Percentiles rank a stretch among this genome's conserved stretches.
Conservation (phyloP, 352 stramenopile species). For the Phytophthora meadii region DNA sequence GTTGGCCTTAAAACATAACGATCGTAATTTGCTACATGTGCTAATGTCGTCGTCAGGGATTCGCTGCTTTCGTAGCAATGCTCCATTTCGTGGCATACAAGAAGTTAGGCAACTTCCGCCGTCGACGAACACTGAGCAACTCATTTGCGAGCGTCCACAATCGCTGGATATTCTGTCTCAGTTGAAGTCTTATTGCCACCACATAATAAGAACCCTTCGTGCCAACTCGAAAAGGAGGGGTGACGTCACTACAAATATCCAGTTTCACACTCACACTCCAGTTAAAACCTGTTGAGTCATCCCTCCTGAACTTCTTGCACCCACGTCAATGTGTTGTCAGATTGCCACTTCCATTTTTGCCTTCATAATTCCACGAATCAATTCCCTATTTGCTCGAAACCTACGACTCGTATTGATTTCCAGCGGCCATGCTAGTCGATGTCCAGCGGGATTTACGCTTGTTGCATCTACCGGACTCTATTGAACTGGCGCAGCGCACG, state of each 20-base stretch:
- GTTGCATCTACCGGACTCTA: conserved; percentile 3
- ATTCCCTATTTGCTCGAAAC: conserved; percentile 2
- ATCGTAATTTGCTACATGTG: no score
- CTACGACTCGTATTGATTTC: not conserved
- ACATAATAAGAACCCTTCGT: conserved; percentile 29
- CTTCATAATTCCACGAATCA: not conserved
- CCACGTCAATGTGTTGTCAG: conserved; percentile 11
- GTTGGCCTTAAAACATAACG: no score
- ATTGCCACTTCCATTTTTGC: conserved; percentile 18
- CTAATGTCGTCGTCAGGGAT: no score
- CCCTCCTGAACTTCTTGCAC: conserved; percentile 3
- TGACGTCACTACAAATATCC: conserved; percentile 11
- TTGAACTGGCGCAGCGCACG: conserved; percentile 21
- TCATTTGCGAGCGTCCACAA: conserved; percentile 15
- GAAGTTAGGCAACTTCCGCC: not conserved
- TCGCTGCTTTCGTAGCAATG: not conserved
- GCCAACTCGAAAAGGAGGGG: conserved; percentile 1
- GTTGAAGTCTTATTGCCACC: conserved; percentile 15
- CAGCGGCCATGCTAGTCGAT: conserved; percentile 27
- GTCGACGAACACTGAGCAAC: conserved; percentile 17
- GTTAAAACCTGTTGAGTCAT: not conserved
- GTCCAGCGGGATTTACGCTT: conserved; percentile 8
- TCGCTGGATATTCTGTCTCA: conserved; percentile 30
- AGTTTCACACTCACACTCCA: no score
- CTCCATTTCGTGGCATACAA: not conserved